Evolutionary conservation across 2,329 filamentous ascomycete species (phyloP), one percentile per base, ranked within the genome.

Genomic region (Alternaria panax): DNA sequence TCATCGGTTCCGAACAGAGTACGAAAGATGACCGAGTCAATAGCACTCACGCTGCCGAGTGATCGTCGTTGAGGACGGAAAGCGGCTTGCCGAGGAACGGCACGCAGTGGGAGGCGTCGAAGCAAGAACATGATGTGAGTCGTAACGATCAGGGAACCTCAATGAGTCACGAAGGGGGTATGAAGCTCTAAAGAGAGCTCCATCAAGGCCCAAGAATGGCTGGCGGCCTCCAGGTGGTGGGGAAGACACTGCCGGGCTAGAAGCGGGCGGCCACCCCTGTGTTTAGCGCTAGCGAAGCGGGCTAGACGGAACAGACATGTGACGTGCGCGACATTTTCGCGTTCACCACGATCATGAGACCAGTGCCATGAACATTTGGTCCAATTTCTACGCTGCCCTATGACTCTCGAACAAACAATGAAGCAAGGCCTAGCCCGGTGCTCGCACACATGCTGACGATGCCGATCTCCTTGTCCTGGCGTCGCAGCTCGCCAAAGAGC

Each of bases 371-470:
- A 20, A 18, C 7, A 18, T 14, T 9, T 36, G 42, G 2, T 16
- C 2, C 2, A 1, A 36, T 22, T 34, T 36, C 32, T 52, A 43
- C 9, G 16, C 20, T 28, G 24, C 48, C n/a, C n/a, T 52, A 73
- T 54, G 63, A 66, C 60, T 76, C 73, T 20, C 73, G 65, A 25
- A 76, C 63, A 50, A 75, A 75, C 32, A 76, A 38, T 22, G 73
- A 75, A 18, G 73, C 73, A 20, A 75, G 72, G 4, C 72, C 73
- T 2, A 69, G 65, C 1, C 73, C 73, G 27, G 73, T 76, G 45
- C 72, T 75, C 22, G 74, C 72, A 78, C 93, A 97, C 92, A 97
- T 96, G 72, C 90, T 95, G 51, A 96, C 89, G 45, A 97, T 91
- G 62, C 93, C 92, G 48, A 96, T 82, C 78, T 95, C 85, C 54